Conservation (phyloP, 345 rosid genomes). For the Citrus sinensis region DVS_A1.0 CM039166.1:20447501-20448000, state of each 20-base stretch:
- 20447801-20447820: background rate
- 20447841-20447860: background rate
- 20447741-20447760: constrained; percentile 69
- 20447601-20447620: constrained; percentile 92
- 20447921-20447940: background rate
- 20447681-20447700: constrained; percentile 58
- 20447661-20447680: constrained; percentile 63
- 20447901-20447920: background rate
- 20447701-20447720: constrained; percentile 75
- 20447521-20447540: background rate
- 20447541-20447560: constrained; percentile 51
- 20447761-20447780: constrained; percentile 34
- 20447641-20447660: constrained; percentile 61
- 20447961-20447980: background rate
- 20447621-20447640: constrained; percentile 58
- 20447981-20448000: background rate
- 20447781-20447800: background rate
- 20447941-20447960: background rate
- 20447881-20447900: background rate
- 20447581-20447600: constrained; percentile 91
- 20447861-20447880: background rate
- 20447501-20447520: background rate
- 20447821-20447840: background rate
- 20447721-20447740: constrained; percentile 96
- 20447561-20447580: constrained; percentile 94